These are phyloP conservation scores for Mortierella hygrophila DNA, from an alignment of 192 early-diverging fungal genomes.

Conservation along the genomic window DNA sequence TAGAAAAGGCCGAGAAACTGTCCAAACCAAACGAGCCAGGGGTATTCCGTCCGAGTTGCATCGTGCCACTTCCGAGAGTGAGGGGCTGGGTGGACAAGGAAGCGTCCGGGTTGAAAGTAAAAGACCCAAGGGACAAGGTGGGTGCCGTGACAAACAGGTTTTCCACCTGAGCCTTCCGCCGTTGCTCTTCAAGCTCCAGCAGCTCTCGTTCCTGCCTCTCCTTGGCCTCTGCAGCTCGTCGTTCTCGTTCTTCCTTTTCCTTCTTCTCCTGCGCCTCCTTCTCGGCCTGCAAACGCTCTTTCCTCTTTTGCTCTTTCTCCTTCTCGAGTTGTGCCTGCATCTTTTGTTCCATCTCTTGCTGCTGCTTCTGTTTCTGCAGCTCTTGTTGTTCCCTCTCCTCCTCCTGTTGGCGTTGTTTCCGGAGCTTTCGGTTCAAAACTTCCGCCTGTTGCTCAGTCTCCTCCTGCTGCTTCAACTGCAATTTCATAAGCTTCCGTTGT, in stretches of 20 bases:
- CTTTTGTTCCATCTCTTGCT: conserved; percentile 33
- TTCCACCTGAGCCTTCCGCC: conserved; percentile 35
- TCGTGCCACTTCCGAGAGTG: conserved; percentile 13
- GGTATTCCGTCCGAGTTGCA: conserved; percentile 25
- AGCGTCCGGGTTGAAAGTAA: conserved; percentile 47
- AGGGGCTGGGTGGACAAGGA: conserved; percentile 32
- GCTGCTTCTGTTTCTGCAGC: conserved; percentile 18
- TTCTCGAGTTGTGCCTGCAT: conserved; percentile 33
- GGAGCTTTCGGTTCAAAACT: conserved; percentile 19
- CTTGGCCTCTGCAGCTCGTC: background rate
- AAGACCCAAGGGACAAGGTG: conserved; percentile 39
- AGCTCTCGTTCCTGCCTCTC: background rate
- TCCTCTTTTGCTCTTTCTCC: conserved; percentile 25
- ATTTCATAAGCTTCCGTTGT: conserved; percentile 26
- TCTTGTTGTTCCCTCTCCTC: conserved; percentile 34
- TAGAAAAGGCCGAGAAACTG: conserved; percentile 41
- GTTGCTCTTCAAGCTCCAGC: conserved; percentile 35
- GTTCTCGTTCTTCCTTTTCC: conserved; percentile 15
- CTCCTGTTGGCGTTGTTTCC: conserved; percentile 32
- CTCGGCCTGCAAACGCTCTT: background rate
- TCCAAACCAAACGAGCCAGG: conserved; percentile 46
- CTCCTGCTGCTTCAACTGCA: conserved; percentile 31
- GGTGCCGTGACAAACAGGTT: conserved; percentile 34
- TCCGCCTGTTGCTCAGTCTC: conserved; percentile 23
- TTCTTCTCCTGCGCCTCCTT: conserved; percentile 8